Evolutionary conservation across 495 filamentous ascomycete genomes (phyloP).

Genomic region (Aspergillus sparsus): DNA sequence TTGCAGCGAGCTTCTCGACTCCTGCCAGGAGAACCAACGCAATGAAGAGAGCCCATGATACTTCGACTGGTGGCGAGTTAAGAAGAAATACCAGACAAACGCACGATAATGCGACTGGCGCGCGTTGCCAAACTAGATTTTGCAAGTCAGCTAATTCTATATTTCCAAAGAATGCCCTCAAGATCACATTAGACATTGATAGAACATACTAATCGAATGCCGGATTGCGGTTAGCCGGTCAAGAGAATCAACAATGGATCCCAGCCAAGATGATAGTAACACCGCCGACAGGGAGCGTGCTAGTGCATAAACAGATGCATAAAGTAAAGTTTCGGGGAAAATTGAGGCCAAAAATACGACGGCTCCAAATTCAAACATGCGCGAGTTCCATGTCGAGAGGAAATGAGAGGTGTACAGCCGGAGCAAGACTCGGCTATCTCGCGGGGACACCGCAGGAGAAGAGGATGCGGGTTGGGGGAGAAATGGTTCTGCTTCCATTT

Average conservation of each 20-base stretch:
- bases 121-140: slow-evolving; percentile 38
- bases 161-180: background rate
- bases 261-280: slow-evolving; percentile 46
- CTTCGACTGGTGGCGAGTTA: slow-evolving; percentile 7
- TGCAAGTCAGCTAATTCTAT: background rate
- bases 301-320: slow-evolving; percentile 44
- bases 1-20: slow-evolving; percentile 55
- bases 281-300: slow-evolving; percentile 33
- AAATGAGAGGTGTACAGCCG: slow-evolving; percentile 59
- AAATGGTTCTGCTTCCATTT: slow-evolving; percentile 14
- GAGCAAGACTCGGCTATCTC: slow-evolving; percentile 22
- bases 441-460: background rate
- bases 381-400: slow-evolving; percentile 71
- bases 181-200: slow-evolving; percentile 12
- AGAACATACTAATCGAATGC: slow-evolving; percentile 49
- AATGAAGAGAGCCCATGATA: slow-evolving; percentile 41
- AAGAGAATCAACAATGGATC: slow-evolving; percentile 43
- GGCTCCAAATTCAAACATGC: slow-evolving; percentile 66
- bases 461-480: slow-evolving; percentile 3
- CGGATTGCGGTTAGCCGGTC: slow-evolving; percentile 52
- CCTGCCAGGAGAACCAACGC: slow-evolving; percentile 53
- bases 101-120: slow-evolving; percentile 43
- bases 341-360: slow-evolving; percentile 62
- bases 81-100: slow-evolving; percentile 32
- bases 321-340: slow-evolving; percentile 55